Base-by-base conservation (phyloP, 2,329 filamentous ascomycete genomes). In the Ascochyta pisi region DNA sequence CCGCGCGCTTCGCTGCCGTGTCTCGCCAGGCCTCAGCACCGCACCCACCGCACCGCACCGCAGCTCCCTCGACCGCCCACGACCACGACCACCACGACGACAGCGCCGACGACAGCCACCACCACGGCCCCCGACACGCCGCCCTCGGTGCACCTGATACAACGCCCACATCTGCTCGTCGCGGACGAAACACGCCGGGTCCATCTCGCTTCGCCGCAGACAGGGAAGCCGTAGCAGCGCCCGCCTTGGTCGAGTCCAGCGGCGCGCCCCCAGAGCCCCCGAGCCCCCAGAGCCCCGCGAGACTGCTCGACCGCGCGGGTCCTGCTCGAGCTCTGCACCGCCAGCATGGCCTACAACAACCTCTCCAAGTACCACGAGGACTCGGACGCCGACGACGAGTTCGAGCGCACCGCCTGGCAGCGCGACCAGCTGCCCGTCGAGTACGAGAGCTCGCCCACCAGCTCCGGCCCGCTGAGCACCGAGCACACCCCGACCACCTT, bases 401-500 rank as follows among this genome's bases (percentile, higher is more conserved):
- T 91, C 75, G 89, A 93, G 82, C 83, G 88, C 71, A 88, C 87
- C 75, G 82, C 88, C 64, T 84, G 87, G 70, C 67, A 68, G 63
- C 86, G 84, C 74, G 89, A 87, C 56, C 84, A 86, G 64, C 82
- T 86, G 60, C 81, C 80, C 51, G 83, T 81, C 63, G 88, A 90
- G 73, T 89, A 85, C 66, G 88, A 91, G 72, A 80, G 82, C 59
- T 89, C 87, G 38, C 86, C 87, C 56, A 89, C 88, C 69, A 88
- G 89, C 67, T 91, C 88, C 12, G 89, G 91, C 63, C 84, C 88
- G 56, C 85, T 84, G 37, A 91, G 86, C 42, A 82, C 80, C 50
- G 89, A 92, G 69, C 90, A 92, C 73, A 93, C 90, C 7, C 90
- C 90, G 19, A 94, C 90, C 44, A 92, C 89, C 46, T 91, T 90